Evolutionary conservation across 2,329 filamentous ascomycete genomes (phyloP), one percentile per base, ranked within the genome.

Genomic region (Metarhizium sp.): DNA sequence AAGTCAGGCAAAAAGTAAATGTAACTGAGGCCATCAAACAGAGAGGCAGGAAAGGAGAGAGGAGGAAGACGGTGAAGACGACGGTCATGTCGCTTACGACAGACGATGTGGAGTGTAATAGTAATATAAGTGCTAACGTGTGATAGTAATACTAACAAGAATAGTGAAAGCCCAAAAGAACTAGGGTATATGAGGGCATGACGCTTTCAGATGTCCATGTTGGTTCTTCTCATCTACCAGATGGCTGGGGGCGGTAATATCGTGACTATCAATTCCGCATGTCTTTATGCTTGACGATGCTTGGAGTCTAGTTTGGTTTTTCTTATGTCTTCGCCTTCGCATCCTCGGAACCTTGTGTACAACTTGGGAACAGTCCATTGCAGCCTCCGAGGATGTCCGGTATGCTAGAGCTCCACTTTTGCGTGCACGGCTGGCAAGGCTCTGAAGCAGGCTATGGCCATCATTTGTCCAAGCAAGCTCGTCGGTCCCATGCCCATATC

Each of bases 301-400:
- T 36, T 45, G 32, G 4, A 34, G 40, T 6, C 53, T 54, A 11
- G 36, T 49, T 18, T 55, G 53, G 16, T 54, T 11, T 46, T 58
- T 60, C 47, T 32, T 53, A 2, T 51, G 53, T 38, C 59, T 56
- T 46, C 59, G 54, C 38, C 56, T 55, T 36, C 57, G 55, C 56
- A 61, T 58, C 6, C 57, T 53, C 11, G 55, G 54, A 6, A 30
- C 42, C 48, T 57, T 59, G 20, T 56, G 53, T 4, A 60, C 57
- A n/a, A 60, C 40, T 16, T 47, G 48, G 7, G 57, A 53, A 42
- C 60, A 58, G 5, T 58, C 51, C 30, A 59, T 50, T 16, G 60
- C 59, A 36, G 55, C 53, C 45, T 60, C 57, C 8, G 55, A 52
- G 20, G 59, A 57, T 11, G 56, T 53, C 29, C 47, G 50, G 25